These are phyloP conservation scores for Calocybe indica DNA, from an alignment of 768 basidiomycete species.

Conservation along the genomic window DNA sequence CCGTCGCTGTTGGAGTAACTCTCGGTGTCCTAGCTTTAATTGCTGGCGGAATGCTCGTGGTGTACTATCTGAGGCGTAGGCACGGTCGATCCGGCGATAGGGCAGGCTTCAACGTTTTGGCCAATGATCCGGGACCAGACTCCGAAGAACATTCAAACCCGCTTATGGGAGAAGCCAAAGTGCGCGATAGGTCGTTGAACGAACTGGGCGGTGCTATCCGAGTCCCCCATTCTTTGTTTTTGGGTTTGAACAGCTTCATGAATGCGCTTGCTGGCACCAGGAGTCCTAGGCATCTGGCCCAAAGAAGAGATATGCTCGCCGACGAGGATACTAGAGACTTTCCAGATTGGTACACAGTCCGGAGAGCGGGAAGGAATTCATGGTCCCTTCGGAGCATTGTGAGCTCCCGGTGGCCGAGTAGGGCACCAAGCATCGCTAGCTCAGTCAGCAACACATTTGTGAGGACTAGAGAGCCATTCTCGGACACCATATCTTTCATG, in stretches of 20 bases:
- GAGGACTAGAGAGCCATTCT: conserved; percentile 35
- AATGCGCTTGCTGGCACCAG: conserved; percentile 20
- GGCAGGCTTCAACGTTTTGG: conserved; percentile 16
- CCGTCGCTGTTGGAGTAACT: conserved; percentile 56
- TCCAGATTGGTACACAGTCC: conserved; percentile 29
- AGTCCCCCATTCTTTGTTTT: conserved; percentile 10
- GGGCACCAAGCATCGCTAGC: conserved; percentile 31
- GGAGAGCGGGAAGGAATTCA: conserved; percentile 34
- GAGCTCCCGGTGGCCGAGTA: conserved; percentile 29
- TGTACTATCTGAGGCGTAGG: conserved; percentile 40
- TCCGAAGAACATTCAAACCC: no score
- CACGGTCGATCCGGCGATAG: conserved; percentile 13
- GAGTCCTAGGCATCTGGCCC: conserved; percentile 16
- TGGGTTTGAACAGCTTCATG: conserved; percentile 23
- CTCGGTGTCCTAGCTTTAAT: conserved; percentile 57
- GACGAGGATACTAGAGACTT: conserved; percentile 68
- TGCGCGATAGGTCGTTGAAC: no score
- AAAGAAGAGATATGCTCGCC: conserved; percentile 68
- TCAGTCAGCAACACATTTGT: conserved; percentile 11
- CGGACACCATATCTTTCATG: conserved; percentile 35
- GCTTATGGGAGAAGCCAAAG: no score
- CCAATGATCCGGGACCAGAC: no score
- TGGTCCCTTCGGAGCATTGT: conserved; percentile 51
- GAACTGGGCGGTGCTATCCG: neutral
- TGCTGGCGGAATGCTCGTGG: conserved; percentile 24